A percentile compares a stretch with the other conserved stretches of the same genome.
phyloP scores from a whole-genome alignment of 495 filamentous ascomycete genomes.

The Aspergillus mulundensis region DNA sequence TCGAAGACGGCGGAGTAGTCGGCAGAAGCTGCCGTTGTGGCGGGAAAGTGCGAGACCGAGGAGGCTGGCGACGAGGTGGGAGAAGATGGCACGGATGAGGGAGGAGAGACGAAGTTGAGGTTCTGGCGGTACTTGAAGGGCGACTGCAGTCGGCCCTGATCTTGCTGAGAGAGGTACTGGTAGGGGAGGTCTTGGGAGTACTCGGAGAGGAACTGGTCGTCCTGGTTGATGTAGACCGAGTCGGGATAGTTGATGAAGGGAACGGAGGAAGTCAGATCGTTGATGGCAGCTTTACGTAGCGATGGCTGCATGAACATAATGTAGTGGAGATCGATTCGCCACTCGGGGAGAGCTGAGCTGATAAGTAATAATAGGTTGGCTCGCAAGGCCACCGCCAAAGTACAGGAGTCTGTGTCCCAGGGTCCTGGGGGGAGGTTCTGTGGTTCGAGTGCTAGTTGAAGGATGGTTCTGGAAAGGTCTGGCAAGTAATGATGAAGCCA shows the following conservation, averaged over 20 bases:
- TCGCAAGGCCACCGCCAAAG: constrained; percentile 16
- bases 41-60: constrained; percentile 32
- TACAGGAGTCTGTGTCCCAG: constrained; percentile 28
- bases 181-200: constrained; percentile 29
- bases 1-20: constrained; percentile 29
- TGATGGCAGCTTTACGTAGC: constrained; percentile 47
- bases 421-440: constrained; percentile 14
- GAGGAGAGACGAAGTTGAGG: constrained; percentile 37
- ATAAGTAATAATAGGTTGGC: constrained; percentile 17
- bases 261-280: constrained; percentile 28
- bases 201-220: constrained; percentile 40
- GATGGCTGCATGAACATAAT: constrained; percentile 46
- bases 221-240: constrained; percentile 41
- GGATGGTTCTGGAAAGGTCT: constrained; percentile 11
- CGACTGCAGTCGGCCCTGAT: constrained; percentile 30
- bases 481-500: background rate
- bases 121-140: constrained; percentile 35
- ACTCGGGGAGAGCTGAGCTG: constrained; percentile 32
- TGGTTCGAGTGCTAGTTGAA: background rate
- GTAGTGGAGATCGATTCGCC: constrained; percentile 35
- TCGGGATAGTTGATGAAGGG: constrained; percentile 30
- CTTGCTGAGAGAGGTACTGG: constrained; percentile 20
- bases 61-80: constrained; percentile 42
- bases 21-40: constrained; percentile 22
- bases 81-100: constrained; percentile 40